These are phyloP conservation scores for Pelargonium fulgidum DNA, from an alignment of 441 rosid genomes.

Conservation along the genomic window DNA sequence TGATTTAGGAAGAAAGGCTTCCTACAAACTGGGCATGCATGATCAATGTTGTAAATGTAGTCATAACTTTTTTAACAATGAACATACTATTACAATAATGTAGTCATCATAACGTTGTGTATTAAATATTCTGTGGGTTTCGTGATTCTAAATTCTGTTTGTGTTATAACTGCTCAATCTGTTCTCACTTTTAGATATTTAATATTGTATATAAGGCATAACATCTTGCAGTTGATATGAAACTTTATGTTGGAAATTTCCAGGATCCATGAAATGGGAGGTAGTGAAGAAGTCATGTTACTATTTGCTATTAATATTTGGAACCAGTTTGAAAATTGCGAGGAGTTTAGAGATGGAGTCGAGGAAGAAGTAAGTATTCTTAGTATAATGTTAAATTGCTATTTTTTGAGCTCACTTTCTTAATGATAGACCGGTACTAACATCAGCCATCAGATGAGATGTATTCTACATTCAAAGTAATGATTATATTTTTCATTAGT, in stretches of 20 bases:
- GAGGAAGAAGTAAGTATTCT: constrained; percentile 40
- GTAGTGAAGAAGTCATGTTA: constrained; percentile 45
- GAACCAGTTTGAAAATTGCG: constrained; percentile 51
- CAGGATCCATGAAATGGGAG: constrained; percentile 62
- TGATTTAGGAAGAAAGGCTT: constrained; percentile 1
- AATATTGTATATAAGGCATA: neutral
- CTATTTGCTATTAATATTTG: constrained; percentile 55
- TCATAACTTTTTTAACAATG: neutral
- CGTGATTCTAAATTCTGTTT: neutral
- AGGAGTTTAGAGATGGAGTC: constrained; percentile 24
- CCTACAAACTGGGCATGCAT: constrained; percentile 1
- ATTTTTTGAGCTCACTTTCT: neutral
- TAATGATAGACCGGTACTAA: neutral
- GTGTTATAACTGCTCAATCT: neutral
- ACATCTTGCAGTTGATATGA: constrained; percentile 15
- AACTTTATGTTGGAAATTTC: constrained; percentile 21
- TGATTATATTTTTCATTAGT: neutral
- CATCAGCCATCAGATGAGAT: neutral
- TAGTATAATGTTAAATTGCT: neutral
- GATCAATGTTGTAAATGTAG: too few relatives aligned
- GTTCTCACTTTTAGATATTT: too few relatives aligned
- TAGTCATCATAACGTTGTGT: neutral
- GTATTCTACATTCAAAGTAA: neutral
- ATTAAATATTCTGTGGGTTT: neutral
- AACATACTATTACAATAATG: neutral